Evolutionary conservation across 2,329 filamentous ascomycete species (phyloP), one percentile per base, ranked within the genome.

Genomic region (Sporothrix mexicana): DNA sequence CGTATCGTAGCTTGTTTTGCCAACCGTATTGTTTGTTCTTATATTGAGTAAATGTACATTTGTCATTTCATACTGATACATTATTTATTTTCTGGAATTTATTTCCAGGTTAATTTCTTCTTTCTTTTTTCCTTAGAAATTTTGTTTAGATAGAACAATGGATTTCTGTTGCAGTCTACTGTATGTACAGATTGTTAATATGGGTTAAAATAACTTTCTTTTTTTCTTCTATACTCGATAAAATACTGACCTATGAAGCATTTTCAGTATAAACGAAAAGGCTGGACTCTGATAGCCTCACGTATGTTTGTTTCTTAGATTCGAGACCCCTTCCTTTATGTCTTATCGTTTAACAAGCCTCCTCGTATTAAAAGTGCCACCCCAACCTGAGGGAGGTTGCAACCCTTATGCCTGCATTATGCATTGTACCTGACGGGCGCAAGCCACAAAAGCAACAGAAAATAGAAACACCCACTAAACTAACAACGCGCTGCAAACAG

Each of bases 401-500:
- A 57, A 13, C 51, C 67, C 20, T 25, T 59, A 43, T 59, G 36
- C n/a, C 47, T 45, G 51, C 36, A 69, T 69, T 12, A 55, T 69
- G 67, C 67, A 69, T 45, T 69, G 67, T 69, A 57, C 66, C 67
- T 69, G 67, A 47, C 51, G 67, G 41, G 10, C 45, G 20, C 51
- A 69, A 69, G 67, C 67, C 67, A 57, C 67, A 69, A 36, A 41
- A 36, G n/a, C 66, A 53, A 43, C 43, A 66, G 12, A 47, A 13
- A 36, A 36, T 4, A 36, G 7, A 36, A 51, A 51, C 64, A 36
- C 23, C 64, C 45, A 36, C 23, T 30, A 51, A 36, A 68, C 45
- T 23, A 67, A 12, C 62, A 36, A 23, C 43, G 49, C 43, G 3
- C 30, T 6, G 7, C 30, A 36, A 20, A 43, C 66, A 55, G 30